Conservation (phyloP, 352 stramenopile genomes). For the Phytophthora pini region DNA sequence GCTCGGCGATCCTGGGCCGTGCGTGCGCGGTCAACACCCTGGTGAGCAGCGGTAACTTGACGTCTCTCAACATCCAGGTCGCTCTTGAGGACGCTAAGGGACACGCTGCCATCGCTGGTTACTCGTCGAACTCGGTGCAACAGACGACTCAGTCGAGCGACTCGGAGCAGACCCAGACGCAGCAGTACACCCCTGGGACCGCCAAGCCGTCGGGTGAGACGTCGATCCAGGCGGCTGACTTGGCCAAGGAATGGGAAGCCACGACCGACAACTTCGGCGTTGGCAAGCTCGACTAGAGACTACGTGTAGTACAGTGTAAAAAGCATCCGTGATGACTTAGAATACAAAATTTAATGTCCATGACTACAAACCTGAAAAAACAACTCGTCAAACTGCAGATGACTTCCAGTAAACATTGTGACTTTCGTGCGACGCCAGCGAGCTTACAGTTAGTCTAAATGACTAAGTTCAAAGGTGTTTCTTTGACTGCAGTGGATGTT, state of each 20-base stretch:
- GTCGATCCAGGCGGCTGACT: conserved; percentile 10
- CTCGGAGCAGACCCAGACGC: conserved; percentile 16
- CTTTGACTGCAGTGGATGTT: neutral
- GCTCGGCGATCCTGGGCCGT: conserved; percentile 25
- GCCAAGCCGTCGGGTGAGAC: conserved; percentile 21
- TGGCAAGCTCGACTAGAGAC: conserved; percentile 20
- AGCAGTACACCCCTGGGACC: conserved; percentile 25
- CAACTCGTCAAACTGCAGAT: too few species aligned
- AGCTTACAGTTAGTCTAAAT: neutral
- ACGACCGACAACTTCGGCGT: conserved; percentile 28
- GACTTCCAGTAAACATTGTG: too few species aligned
- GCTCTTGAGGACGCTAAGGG: conserved; percentile 22
- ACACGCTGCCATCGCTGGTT: conserved; percentile 11
- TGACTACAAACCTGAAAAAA: neutral
- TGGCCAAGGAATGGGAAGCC: conserved; percentile 22
- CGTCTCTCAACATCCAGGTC: conserved; percentile 14
- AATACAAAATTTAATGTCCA: conserved; percentile 28
- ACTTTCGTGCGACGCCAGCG: too few species aligned
- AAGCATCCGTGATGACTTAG: conserved; percentile 21
- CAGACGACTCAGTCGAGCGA: conserved; percentile 6
- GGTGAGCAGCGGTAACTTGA: conserved; percentile 35
- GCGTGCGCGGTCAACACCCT: conserved; percentile 34
- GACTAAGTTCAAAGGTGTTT: neutral
- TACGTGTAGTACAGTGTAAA: conserved; percentile 21
- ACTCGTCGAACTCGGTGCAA: conserved; percentile 10